These are phyloP conservation scores for Datura wrightii DNA, from an alignment of 257 asterid genomes.

Conservation along the genomic window DNA sequence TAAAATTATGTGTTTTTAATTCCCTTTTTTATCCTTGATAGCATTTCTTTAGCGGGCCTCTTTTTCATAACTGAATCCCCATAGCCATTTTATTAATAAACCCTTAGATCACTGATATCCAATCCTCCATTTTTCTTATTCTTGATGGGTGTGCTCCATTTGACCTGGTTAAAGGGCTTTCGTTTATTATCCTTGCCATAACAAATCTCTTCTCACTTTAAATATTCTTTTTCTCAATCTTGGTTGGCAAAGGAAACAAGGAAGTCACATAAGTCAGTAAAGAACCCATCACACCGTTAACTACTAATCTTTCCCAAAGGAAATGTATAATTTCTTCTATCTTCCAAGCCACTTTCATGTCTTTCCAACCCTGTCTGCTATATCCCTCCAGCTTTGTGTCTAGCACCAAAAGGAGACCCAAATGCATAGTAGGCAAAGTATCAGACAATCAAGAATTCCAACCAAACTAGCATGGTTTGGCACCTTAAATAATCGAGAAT, in stretches of 20 bases:
- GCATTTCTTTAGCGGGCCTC: neutral
- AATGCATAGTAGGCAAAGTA: neutral
- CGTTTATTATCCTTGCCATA: neutral
- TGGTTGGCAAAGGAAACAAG: neutral
- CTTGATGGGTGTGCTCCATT: neutral
- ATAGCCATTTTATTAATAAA: constrained; percentile 2
- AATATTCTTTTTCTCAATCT: neutral
- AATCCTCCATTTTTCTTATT: neutral
- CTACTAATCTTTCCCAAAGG: neutral
- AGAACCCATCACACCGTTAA: neutral
- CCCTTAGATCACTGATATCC: neutral
- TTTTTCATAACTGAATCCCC: neutral
- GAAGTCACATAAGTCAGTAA: neutral
- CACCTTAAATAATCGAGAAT: neutral
- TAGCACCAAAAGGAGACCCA: neutral
- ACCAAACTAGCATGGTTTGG: constrained; percentile 8
- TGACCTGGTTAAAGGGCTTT: neutral
- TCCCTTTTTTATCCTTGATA: neutral
- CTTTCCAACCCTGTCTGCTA: neutral
- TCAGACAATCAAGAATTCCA: neutral
- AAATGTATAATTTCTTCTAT: neutral
- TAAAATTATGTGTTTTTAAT: neutral
- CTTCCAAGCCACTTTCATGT: neutral
- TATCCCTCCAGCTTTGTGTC: neutral
- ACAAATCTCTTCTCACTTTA: neutral